phyloP scores from a whole-genome alignment of 768 basidiomycete genomes.

The Russula dissimulans region DNA sequence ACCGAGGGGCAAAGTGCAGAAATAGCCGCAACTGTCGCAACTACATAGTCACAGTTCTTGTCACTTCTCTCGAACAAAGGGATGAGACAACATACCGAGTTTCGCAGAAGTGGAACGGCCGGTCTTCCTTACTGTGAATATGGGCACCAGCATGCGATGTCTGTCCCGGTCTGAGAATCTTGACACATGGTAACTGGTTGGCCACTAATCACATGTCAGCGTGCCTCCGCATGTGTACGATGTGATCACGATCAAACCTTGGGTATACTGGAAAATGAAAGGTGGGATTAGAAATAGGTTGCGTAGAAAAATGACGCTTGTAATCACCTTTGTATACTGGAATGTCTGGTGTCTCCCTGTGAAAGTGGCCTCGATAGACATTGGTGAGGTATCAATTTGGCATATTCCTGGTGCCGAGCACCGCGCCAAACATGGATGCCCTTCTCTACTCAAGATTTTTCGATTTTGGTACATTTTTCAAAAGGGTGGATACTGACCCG shows the following conservation, averaged over 20 bases:
- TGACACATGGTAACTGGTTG: constrained; percentile 42
- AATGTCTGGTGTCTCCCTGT: constrained; percentile 51
- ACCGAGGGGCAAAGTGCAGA: constrained; percentile 51
- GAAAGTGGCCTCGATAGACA: constrained; percentile 54
- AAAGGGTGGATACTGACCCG: constrained; percentile 32
- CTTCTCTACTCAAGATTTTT: constrained; percentile 31
- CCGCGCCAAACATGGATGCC: constrained; percentile 36
- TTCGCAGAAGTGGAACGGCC: constrained; percentile 48
- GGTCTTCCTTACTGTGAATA: constrained; percentile 36
- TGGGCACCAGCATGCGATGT: constrained; percentile 40
- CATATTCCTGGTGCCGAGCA: constrained; percentile 45
- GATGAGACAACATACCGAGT: constrained; percentile 27
- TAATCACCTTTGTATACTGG: constrained; percentile 50
- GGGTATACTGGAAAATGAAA: constrained; percentile 36
- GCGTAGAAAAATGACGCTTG: too few relatives aligned
- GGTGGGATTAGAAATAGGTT: neutral
- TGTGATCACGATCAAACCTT: constrained; percentile 30
- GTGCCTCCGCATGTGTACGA: neutral
- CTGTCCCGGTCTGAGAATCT: constrained; percentile 36
- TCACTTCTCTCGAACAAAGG: neutral
- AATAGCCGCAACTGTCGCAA: constrained; percentile 49
- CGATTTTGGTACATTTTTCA: neutral
- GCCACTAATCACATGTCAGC: constrained; percentile 28
- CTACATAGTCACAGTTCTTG: constrained; percentile 22
- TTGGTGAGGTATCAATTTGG: constrained; percentile 48